These are phyloP conservation scores for Candida khao-thaluensis DNA, from an alignment of 805 yeast species.

Conservation along the genomic window DNA sequence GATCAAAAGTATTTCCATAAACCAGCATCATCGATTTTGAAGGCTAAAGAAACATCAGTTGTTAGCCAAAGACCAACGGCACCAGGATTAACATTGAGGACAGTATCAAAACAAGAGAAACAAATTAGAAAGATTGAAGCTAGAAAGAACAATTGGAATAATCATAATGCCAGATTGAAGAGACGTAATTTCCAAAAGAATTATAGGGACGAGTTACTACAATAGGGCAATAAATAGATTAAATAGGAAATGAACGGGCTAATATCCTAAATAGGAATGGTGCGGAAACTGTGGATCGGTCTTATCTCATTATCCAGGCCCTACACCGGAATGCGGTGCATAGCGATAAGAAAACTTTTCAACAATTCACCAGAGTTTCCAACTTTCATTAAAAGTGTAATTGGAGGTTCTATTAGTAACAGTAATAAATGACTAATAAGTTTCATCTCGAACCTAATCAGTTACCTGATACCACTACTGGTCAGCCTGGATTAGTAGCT, in stretches of 20 bases:
- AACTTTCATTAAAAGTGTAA: too few relatives aligned
- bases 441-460: conserved; percentile 7
- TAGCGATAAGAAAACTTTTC: too few relatives aligned
- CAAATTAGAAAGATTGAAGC: conserved; percentile 24
- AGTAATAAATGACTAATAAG: conserved; percentile 4
- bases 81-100: conserved; percentile 31
- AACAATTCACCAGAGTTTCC: too few relatives aligned
- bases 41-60: conserved; percentile 62
- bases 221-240: too few relatives aligned
- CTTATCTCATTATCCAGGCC: too few relatives aligned
- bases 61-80: conserved; percentile 63
- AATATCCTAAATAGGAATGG: too few relatives aligned
- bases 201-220: conserved; percentile 27
- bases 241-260: too few relatives aligned
- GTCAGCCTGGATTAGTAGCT: conserved; percentile 33
- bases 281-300: too few relatives aligned
- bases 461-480: conserved; percentile 28
- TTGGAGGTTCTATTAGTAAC: too few relatives aligned
- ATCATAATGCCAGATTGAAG: conserved; percentile 25
- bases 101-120: conserved; percentile 35
- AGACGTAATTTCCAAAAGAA: conserved; percentile 36
- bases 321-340: too few relatives aligned
- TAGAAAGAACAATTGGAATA: conserved; percentile 23
- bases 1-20: conserved; percentile 72
- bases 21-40: conserved; percentile 27